A percentile compares a stretch with the other conserved stretches of the same genome.
Conservation (phyloP, 139 green algal genomes). For the Closterium sp. region DNA sequence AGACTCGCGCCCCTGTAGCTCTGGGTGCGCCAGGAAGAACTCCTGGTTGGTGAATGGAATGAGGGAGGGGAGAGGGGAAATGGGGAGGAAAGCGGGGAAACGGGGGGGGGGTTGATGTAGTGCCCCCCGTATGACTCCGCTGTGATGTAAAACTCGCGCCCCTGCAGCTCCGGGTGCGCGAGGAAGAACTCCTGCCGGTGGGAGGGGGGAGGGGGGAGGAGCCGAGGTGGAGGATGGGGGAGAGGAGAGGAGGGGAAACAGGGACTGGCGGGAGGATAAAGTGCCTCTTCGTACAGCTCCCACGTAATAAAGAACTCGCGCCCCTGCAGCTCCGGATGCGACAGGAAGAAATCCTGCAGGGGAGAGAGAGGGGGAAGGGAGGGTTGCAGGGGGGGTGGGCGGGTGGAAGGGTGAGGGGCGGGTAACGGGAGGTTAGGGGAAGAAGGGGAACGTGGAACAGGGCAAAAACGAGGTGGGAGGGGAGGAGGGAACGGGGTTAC, state of each 20-base stretch:
- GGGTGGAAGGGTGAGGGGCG: neutral
- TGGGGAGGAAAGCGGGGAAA: too few species aligned
- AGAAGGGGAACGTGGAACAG: too few species aligned
- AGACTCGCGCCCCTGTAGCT: conserved; percentile 64
- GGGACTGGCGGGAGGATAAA: too few species aligned
- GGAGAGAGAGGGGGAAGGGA: neutral
- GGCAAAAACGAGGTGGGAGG: too few species aligned
- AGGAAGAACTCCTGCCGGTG: conserved; percentile 39
- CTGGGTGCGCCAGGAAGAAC: conserved; percentile 59
- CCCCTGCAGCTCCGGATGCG: conserved; percentile 67
- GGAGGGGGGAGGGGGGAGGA: neutral
- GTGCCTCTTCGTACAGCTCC: too few species aligned
- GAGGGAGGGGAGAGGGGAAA: too few species aligned
- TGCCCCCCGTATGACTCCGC: conserved; percentile 76
- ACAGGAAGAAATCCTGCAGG: conserved; percentile 45
- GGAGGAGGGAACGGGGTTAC: too few species aligned
- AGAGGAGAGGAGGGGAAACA: too few species aligned
- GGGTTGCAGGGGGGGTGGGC: neutral
- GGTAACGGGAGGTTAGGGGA: too few species aligned
- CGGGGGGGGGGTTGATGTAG: conserved; percentile 7
- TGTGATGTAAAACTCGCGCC: conserved; percentile 79
- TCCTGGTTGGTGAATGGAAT: too few species aligned
- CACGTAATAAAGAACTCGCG: too few species aligned
- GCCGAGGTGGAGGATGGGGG: too few species aligned
- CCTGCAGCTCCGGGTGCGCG: conserved; percentile 67